phyloP scores from a whole-genome alignment of 371 early-diverging fungal genomes.

The Apophysomyces variabilis region DNA sequence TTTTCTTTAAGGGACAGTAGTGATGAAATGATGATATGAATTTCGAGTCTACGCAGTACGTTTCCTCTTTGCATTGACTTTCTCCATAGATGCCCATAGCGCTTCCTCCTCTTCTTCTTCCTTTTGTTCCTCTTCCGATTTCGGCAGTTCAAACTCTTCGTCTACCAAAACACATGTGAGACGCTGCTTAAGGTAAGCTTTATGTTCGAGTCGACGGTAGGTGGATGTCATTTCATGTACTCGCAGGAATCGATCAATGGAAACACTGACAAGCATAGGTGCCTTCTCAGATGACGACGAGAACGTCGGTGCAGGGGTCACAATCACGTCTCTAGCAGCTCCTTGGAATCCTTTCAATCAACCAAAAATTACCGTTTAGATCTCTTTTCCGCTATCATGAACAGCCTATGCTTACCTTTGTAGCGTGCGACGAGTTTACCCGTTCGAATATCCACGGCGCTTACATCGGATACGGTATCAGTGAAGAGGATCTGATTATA shows the following conservation, averaged over 20 bases:
- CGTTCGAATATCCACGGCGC: conserved; percentile 67
- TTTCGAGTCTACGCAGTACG: not conserved
- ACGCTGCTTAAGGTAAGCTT: conserved; percentile 84
- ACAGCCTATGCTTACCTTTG: conserved; percentile 37
- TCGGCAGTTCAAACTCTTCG: conserved; percentile 45
- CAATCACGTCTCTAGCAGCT: conserved; percentile 62
- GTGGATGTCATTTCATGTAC: conserved; percentile 71
- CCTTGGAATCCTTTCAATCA: conserved; percentile 66
- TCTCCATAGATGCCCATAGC: conserved; percentile 61
- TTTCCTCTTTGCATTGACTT: conserved; percentile 34
- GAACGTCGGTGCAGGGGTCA: conserved; percentile 36
- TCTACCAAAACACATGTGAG: conserved; percentile 74
- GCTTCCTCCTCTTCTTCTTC: conserved; percentile 57
- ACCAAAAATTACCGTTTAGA: not conserved
- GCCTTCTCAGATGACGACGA: conserved; percentile 13
- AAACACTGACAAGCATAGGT: conserved; percentile 62
- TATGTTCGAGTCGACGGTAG: conserved; percentile 62
- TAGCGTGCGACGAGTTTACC: conserved; percentile 57
- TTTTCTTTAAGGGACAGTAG: too few species aligned
- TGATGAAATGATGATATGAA: too few species aligned
- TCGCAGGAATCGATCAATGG: conserved; percentile 78
- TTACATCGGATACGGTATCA: conserved; percentile 78
- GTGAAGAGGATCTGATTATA: conserved; percentile 71
- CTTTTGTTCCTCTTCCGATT: conserved; percentile 37
- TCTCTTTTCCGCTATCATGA: not conserved